Base-by-base conservation (phyloP, 371 early-diverging fungal genomes). In the Mortierella sp. region DNA sequence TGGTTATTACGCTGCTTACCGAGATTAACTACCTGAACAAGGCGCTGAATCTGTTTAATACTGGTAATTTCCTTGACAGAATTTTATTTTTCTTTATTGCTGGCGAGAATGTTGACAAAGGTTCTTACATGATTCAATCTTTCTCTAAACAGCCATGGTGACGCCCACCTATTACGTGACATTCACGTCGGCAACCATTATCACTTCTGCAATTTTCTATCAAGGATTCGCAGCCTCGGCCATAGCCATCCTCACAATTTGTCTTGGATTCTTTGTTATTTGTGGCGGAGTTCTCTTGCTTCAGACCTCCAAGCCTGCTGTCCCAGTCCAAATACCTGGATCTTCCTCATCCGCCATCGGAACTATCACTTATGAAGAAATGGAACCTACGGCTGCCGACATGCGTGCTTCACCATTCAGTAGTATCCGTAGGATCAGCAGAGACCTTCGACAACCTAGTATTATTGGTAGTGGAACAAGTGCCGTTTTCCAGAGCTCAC, bases 21-120 rank as follows among this genome's bases (percentile, higher is more conserved):
- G 96, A 98, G 83, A 95, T 97, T 82, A 96, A 96, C 78, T 98
- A 97, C 81, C 93, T 98, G 65, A 98, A 98, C 88, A 98, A 98
- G 84, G 97, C 98, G 7, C 87, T 98, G 48, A 97, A 97, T 73
- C 73, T 95, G 32, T 98, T 97, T 84, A 95, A 95, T 64, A 97
- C 98, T 10, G 78, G 78, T 77, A 77, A 43, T 21, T 9, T 40
- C 7, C 7, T 60, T 32, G 11, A 41, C 13, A 3, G 32, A 45
- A n/a, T 45, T 13, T 19, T 19, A n/a, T 16, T 38, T 38, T 58
- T 22, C 55, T 8, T 57, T 47, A 32, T 58, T 24, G 10, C 19
- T 58, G 4, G 28, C 10, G 3, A n/a, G 0, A 45, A 52, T 52
- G 21, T 24, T 33, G 33, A 36, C 58, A 8, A 8, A 10, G 24